Base-by-base conservation (phyloP, 2,329 filamentous ascomycete species). In the Ceratocystis ficicola region DNA sequence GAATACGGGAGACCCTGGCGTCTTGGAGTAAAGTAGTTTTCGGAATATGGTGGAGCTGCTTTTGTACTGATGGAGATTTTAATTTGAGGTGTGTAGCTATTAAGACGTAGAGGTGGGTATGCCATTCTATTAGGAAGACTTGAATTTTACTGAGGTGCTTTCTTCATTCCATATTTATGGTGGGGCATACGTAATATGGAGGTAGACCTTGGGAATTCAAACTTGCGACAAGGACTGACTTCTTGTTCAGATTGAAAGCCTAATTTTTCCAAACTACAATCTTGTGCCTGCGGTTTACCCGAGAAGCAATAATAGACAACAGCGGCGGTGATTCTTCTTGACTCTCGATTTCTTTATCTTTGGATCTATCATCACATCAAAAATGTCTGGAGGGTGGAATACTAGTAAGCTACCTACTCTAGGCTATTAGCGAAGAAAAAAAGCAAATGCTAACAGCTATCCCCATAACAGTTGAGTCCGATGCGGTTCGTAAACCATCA, bases 311-410 rank as follows among this genome's bases (percentile, higher is more conserved):
- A 50, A 10, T 5, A 63, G 41, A 28, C 17, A 12, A 25, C 46
- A 62, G 36, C 10, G 20, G 28, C 6, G 22, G 30, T 28, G 57
- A 52, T 36, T 41, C 48, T 22, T 5, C 8, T 52, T 28, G 20
- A 28, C 22, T 20, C 25, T 52, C 22, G 6, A 15, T 25, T 20
- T 52, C 48, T 52, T 12, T 10, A 52, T 52, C 22, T 7, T 15
- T 25, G 10, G 5, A 22, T 25, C 5, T 64, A 61, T n/a, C 22
- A 32, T n/a, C 41, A 50, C 4, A 59, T 22, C 36, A 46, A 48
- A 46, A 50, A 67, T 67, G 65, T 67, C 65, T 48, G 88, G 86
- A 71, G 92, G 93, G 69, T 97, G 93, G 93, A 96, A 95, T 76
- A 97, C 93, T 48, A 96, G 84, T 86, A 74, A 74, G 81, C 36